A percentile compares a stretch with the other conserved stretches of the same genome.
Evolutionary conservation across 2,329 filamentous ascomycete genomes (phyloP).

Genomic region (Chrysoporthe puriensis): DNA sequence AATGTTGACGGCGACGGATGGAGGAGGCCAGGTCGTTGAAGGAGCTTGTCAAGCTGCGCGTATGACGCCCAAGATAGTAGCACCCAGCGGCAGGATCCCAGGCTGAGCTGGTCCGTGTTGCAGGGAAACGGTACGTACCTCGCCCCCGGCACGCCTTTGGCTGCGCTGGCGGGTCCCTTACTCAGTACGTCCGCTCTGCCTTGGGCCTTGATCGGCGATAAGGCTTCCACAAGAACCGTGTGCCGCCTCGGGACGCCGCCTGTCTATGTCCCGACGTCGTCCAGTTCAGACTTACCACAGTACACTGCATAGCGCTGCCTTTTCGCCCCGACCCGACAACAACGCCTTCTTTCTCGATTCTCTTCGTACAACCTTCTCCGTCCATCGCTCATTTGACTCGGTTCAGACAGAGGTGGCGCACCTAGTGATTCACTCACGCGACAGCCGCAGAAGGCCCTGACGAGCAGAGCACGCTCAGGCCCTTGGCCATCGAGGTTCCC

Average conservation of each 20-base stretch:
- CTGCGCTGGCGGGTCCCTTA: too few species aligned
- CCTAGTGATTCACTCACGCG: background rate
- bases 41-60: constrained; percentile 23
- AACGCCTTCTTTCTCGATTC: constrained; percentile 2
- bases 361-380: background rate
- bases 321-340: constrained; percentile 2
- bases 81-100: background rate
- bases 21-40: background rate
- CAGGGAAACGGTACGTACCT: background rate
- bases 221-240: background rate
- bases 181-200: too few species aligned
- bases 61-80: constrained; percentile 21
- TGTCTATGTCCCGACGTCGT: background rate
- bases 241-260: background rate
- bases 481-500: background rate
- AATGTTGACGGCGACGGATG: background rate
- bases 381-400: background rate
- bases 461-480: background rate
- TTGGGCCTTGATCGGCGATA: constrained; percentile 5
- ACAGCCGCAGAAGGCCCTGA: background rate
- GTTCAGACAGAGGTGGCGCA: background rate
- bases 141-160: background rate
- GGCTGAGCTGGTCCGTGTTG: constrained; percentile 12
- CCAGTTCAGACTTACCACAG: background rate
- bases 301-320: constrained; percentile 2